Evolutionary conservation across 2,329 filamentous ascomycete species (phyloP).

Genomic region (Chaetomium olivaceum): DNA sequence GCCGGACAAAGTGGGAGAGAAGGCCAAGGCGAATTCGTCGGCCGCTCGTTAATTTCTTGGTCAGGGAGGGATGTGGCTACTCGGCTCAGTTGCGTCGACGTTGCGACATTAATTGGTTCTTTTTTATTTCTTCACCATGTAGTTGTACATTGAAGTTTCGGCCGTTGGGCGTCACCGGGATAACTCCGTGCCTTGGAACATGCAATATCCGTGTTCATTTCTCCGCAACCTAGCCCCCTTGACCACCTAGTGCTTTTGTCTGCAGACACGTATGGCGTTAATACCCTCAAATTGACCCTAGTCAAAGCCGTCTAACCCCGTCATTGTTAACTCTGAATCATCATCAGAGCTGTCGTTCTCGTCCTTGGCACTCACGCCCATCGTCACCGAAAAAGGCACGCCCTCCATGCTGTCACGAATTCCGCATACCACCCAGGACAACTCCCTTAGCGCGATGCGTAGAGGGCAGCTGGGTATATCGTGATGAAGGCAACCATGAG

Average conservation of each 20-base stretch:
- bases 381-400: neutral
- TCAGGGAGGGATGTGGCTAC: neutral
- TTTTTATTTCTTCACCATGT: neutral
- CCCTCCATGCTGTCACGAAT: neutral
- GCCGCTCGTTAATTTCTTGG: slow-evolving; percentile 1
- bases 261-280: too few species aligned
- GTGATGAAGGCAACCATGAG: too few species aligned
- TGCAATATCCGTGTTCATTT: too few species aligned
- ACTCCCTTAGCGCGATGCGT: neutral
- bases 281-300: too few species aligned
- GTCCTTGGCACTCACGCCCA: neutral
- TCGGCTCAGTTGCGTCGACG: neutral
- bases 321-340: too few species aligned
- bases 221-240: too few species aligned
- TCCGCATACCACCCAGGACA: neutral
- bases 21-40: neutral
- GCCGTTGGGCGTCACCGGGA: too few species aligned
- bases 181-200: too few species aligned
- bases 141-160: too few species aligned
- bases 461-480: neutral
- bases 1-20: slow-evolving; percentile 7
- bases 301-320: too few species aligned
- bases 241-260: too few species aligned
- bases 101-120: neutral
- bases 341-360: neutral